Conservation (phyloP, 2,329 filamentous ascomycete genomes). For the Stemphylium lycopersici region DNA sequence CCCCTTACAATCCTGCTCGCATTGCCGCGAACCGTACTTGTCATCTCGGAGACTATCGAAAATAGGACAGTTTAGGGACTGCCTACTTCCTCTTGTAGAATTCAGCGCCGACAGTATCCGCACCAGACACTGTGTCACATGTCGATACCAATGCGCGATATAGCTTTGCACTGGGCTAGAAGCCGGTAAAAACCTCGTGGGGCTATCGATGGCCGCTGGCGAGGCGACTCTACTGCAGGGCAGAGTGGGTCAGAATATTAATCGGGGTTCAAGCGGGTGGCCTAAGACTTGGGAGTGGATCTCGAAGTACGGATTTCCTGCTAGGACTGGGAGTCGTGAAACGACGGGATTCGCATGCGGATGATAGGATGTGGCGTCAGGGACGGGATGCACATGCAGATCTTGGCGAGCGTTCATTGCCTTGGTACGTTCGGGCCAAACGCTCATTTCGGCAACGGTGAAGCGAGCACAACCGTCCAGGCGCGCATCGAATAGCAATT, state of each 20-base stretch:
- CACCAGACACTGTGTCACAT: conserved; percentile 3
- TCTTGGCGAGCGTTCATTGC: conserved; percentile 1
- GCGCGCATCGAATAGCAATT: background rate
- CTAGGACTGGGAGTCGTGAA: background rate
- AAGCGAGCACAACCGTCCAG: conserved; percentile 1
- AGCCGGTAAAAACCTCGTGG: conserved; percentile 1
- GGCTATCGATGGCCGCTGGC: conserved; percentile 4
- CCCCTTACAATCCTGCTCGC: conserved; percentile 1
- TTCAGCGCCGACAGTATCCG: conserved; percentile 6
- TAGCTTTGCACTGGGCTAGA: conserved; percentile 11
- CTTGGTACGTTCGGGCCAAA: conserved; percentile 3
- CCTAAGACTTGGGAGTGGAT: background rate
- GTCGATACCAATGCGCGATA: background rate
- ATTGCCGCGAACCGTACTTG: conserved; percentile 2
- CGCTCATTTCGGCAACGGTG: background rate
- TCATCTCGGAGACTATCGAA: conserved; percentile 10
- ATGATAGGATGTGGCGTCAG: background rate
- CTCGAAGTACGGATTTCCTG: background rate
- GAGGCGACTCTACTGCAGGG: conserved; percentile 2
- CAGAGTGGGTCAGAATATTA: conserved; percentile 5
- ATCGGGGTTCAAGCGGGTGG: conserved; percentile 1
- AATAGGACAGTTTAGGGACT: conserved; percentile 1
- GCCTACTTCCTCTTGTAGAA: conserved; percentile 2
- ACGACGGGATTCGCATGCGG: background rate
- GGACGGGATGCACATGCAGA: background rate